Percentiles rank a stretch among this genome's conserved stretches.
phyloP scores from a whole-genome alignment of 805 yeast genomes.

The Hanseniaspora lindneri region DNA sequence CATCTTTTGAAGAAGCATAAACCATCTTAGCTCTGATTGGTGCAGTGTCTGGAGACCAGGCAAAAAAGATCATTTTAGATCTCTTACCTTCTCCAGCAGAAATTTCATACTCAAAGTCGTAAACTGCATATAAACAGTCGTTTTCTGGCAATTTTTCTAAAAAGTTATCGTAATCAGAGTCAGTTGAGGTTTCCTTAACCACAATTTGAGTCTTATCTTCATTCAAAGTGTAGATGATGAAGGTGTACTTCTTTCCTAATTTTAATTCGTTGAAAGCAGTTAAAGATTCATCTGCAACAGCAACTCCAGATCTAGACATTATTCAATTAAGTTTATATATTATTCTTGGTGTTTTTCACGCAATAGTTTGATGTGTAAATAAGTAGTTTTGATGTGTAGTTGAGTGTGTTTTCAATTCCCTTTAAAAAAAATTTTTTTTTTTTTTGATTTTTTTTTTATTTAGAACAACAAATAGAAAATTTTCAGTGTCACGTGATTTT shows the following conservation, averaged over 20 bases:
- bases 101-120: slow-evolving; percentile 91
- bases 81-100: slow-evolving; percentile 90
- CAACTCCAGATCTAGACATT: slow-evolving; percentile 40
- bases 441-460: background rate
- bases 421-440: background rate
- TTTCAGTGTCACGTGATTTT: background rate
- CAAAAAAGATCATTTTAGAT: slow-evolving; percentile 55
- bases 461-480: background rate
- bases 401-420: background rate
- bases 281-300: slow-evolving; percentile 81
- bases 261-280: slow-evolving; percentile 91
- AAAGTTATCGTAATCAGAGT: slow-evolving; percentile 69
- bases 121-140: slow-evolving; percentile 92
- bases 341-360: background rate
- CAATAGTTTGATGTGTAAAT: background rate
- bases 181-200: slow-evolving; percentile 72
- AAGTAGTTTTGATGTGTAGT: background rate
- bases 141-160: slow-evolving; percentile 83
- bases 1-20: slow-evolving; percentile 96
- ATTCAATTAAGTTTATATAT: background rate
- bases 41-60: slow-evolving; percentile 98
- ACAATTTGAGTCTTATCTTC: slow-evolving; percentile 81
- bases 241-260: slow-evolving; percentile 82
- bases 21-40: slow-evolving; percentile 94
- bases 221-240: slow-evolving; percentile 67